Base-by-base conservation (phyloP, 176 grass and related monocot species). In the Hyparrhenia diplandra region DNA sequence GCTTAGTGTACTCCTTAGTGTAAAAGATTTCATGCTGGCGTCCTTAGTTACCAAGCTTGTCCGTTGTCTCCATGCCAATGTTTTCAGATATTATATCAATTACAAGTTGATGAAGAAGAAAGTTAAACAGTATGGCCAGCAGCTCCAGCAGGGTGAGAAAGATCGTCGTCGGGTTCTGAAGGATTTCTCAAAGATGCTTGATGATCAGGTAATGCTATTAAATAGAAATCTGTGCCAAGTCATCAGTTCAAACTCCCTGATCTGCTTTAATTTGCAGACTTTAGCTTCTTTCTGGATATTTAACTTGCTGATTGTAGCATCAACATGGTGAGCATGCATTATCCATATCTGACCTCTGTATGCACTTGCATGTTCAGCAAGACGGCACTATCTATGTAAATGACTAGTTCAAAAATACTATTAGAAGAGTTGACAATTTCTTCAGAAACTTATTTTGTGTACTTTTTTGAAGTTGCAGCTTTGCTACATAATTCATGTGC, bases 51-150 rank as follows among this genome's bases (percentile, higher is more conserved):
- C 28, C 20, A 51, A 68, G 45, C 30, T 65, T 45, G 70, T 76
- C 16, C 5, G 40, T 82, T 70, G 27, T 25, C 28, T 74, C 75
- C 37, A 62, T 75, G 54, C 28, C 62, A 23, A 16, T 89, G 11
- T 84, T 79, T 89, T 29, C 71, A 99, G 96, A 30, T 99, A 99
- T 76, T 99, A 99, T 79, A 95, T 99, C 76, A 95, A 99, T 60
- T 99, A 99, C 86, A 99, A 99, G 61, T 87, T 95, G 69, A 99
- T 99, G 96, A 99, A 99, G 73, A 99, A 99, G 75, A 95, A 92
- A 80, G 90, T 99, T 46, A 99, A 95, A 52, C 96, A 93, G 71
- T 99, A 93, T 77, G 88, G 76, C 5, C 57, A 93, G 31, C 96
- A 99, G 76, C 64, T 93, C 63, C 84, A 93, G 75, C 87, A 93